Evolutionary conservation across 805 yeast genomes (phyloP).

Genomic region (Spathaspora sp.): DNA sequence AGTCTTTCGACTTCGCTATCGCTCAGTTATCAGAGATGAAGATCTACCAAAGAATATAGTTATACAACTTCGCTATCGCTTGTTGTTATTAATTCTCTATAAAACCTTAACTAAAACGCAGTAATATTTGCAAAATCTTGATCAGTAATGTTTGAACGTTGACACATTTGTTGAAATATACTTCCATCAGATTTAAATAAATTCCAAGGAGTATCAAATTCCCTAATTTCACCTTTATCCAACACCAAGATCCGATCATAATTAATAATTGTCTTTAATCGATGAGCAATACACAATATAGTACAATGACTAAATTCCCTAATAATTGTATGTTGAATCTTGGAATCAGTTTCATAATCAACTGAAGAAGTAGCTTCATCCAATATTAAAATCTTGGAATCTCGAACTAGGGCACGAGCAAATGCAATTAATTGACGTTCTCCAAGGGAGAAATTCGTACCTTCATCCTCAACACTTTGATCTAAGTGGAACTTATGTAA

Average conservation of each 20-base stretch:
- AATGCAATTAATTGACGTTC: slow-evolving; percentile 76
- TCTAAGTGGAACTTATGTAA: slow-evolving; percentile 42
- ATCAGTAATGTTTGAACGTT: slow-evolving; percentile 39
- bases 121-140: slow-evolving; percentile 35
- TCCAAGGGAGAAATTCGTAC: slow-evolving; percentile 70
- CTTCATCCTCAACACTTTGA: slow-evolving; percentile 59
- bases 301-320: slow-evolving; percentile 70
- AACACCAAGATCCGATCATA: slow-evolving; percentile 78
- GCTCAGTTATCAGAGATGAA: too few species aligned
- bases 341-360: slow-evolving; percentile 82
- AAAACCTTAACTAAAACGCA: slow-evolving; percentile 3
- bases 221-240: slow-evolving; percentile 75
- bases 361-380: slow-evolving; percentile 84
- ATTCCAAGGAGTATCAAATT: slow-evolving; percentile 71
- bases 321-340: slow-evolving; percentile 71
- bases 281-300: slow-evolving; percentile 83
- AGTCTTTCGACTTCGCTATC: too few species aligned
- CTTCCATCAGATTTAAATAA: slow-evolving; percentile 51
- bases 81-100: not conserved
- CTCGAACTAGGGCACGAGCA: slow-evolving; percentile 78
- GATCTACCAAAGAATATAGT: too few species aligned
- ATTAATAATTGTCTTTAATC: slow-evolving; percentile 69
- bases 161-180: slow-evolving; percentile 71
- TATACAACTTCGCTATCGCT: too few species aligned
- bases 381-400: slow-evolving; percentile 70